These are phyloP conservation scores for Diutina ranongensis DNA, from an alignment of 1,139 yeast genomes.

Conservation along the genomic window DNA sequence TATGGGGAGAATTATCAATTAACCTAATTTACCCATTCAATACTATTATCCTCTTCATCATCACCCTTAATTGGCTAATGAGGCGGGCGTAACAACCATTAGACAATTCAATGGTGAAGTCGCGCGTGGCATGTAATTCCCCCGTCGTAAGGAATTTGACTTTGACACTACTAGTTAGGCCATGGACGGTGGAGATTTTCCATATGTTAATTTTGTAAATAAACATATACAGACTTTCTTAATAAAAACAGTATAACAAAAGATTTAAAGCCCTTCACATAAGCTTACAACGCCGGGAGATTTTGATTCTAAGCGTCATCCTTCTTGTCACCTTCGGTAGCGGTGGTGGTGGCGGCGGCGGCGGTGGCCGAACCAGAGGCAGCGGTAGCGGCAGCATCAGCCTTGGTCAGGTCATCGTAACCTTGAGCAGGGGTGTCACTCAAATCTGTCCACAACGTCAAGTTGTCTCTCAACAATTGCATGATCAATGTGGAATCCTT, in stretches of 20 bases:
- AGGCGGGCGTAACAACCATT: not conserved
- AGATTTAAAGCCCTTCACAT: not conserved
- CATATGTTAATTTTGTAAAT: not conserved
- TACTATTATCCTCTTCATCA: too few species aligned
- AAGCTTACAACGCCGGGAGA: not conserved
- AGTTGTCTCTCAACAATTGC: conserved; percentile 97
- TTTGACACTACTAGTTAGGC: too few species aligned
- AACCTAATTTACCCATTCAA: too few species aligned
- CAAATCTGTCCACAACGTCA: conserved; percentile 98
- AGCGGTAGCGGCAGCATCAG: conserved; percentile 2
- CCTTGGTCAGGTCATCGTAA: not conserved
- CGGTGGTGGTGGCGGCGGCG: too few species aligned
- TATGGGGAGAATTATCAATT: too few species aligned
- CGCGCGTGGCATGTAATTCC: too few species aligned
- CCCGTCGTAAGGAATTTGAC: not conserved
- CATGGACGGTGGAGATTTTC: too few species aligned
- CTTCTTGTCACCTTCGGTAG: conserved; percentile 5
- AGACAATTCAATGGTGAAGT: not conserved
- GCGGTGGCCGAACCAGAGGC: not conserved
- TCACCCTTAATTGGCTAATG: too few species aligned
- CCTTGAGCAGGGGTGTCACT: conserved; percentile 65
- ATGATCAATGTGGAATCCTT: conserved; percentile 96
- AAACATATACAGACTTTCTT: not conserved
- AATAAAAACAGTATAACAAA: conserved; percentile 6
- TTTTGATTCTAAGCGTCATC: conserved; percentile 1